Evolutionary conservation across 306 rosid genomes (phyloP).

Genomic region (Crataegus laevigata): DNA sequence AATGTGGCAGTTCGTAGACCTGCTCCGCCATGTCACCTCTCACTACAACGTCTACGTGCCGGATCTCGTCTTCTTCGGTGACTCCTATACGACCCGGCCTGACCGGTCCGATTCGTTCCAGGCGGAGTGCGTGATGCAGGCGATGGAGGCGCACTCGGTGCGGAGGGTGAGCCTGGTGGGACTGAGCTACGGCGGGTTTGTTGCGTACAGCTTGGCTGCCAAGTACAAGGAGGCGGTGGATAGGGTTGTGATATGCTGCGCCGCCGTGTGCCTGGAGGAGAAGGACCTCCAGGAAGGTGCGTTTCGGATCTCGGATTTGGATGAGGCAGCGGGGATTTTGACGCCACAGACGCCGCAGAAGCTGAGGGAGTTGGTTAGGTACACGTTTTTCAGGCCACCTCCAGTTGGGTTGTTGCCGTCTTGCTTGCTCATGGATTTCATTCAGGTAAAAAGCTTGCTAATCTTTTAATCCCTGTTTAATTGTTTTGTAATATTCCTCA

Average conservation of each 20-base stretch:
- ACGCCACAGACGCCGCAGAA: constrained; percentile 56
- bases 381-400: constrained; percentile 38
- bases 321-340: constrained; percentile 57
- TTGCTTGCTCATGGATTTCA: constrained; percentile 63
- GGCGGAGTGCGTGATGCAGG: constrained; percentile 67
- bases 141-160: constrained; percentile 55
- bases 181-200: constrained; percentile 83
- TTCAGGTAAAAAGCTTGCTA: constrained; percentile 37
- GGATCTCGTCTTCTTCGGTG: constrained; percentile 79
- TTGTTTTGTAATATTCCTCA: neutral
- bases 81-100: constrained; percentile 46
- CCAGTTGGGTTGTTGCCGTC: constrained; percentile 42
- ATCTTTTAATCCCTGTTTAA: neutral
- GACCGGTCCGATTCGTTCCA: constrained; percentile 67
- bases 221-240: constrained; percentile 47
- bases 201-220: constrained; percentile 60
- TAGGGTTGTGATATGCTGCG: constrained; percentile 67
- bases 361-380: constrained; percentile 43
- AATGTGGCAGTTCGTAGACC: constrained; percentile 75
- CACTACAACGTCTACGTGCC: constrained; percentile 72
- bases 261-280: constrained; percentile 80
- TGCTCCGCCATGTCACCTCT: constrained; percentile 36
- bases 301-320: constrained; percentile 50
- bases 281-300: constrained; percentile 57
- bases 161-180: constrained; percentile 49